These are phyloP conservation scores for Chlorella sorokiniana DNA, from an alignment of 139 green algal genomes.

Conservation along the genomic window DNA sequence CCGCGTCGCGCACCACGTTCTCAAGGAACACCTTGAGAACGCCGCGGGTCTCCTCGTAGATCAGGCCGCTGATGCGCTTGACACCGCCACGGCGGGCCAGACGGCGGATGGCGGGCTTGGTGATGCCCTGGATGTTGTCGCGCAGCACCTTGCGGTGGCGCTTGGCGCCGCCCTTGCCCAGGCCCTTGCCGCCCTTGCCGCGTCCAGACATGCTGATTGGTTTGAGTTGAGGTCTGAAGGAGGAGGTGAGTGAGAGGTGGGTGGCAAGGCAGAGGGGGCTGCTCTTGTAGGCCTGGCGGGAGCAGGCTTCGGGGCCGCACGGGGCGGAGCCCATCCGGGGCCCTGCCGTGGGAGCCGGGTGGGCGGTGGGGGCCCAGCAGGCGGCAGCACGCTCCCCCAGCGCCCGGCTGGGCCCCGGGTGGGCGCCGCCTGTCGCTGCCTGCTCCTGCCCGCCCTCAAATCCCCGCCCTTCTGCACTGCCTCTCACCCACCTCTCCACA, in stretches of 20 bases:
- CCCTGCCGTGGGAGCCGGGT: background rate
- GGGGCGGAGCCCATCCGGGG: background rate
- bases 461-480: too few relatives aligned
- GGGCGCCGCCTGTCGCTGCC: background rate
- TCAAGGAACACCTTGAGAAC: constrained; percentile 93
- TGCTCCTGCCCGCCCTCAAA: too few relatives aligned
- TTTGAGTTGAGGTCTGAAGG: background rate
- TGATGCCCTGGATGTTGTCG: constrained; percentile 70
- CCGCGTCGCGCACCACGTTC: constrained; percentile 93
- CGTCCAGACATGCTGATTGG: constrained; percentile 80
- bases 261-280: background rate
- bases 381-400: too few relatives aligned
- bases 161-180: constrained; percentile 91
- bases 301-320: too few relatives aligned
- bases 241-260: background rate
- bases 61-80: constrained; percentile 88
- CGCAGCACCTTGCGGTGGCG: constrained; percentile 89
- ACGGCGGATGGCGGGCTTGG: constrained; percentile 85
- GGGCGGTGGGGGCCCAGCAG: too few relatives aligned
- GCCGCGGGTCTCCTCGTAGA: constrained; percentile 89
- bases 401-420: background rate
- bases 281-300: background rate
- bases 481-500: background rate
- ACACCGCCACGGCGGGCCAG: constrained; percentile 82
- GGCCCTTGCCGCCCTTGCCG: constrained; percentile 93